phyloP scores from a whole-genome alignment of 1,139 yeast species.

The Scheffersomyces cryptocercus region DNA sequence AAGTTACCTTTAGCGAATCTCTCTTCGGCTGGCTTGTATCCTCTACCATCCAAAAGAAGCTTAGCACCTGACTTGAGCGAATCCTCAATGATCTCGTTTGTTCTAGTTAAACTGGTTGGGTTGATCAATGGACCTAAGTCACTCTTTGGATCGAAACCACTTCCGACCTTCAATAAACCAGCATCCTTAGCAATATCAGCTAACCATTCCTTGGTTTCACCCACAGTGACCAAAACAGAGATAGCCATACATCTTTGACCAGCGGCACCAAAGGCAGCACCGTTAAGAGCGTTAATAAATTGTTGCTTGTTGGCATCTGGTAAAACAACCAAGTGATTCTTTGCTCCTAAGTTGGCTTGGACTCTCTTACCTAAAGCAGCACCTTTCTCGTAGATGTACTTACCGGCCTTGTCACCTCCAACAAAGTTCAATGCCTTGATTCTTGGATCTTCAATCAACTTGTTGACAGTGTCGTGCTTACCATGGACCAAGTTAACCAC shows the following conservation, averaged over 20 bases:
- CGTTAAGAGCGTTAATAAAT: slow-evolving; percentile 66
- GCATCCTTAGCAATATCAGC: slow-evolving; percentile 62
- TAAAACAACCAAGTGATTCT: slow-evolving; percentile 71
- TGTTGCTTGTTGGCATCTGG: slow-evolving; percentile 74
- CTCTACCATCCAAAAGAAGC: slow-evolving; percentile 66
- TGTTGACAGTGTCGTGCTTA: slow-evolving; percentile 73
- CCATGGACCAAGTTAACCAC: slow-evolving; percentile 78
- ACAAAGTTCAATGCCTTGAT: slow-evolving; percentile 79
- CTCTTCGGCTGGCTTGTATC: slow-evolving; percentile 43
- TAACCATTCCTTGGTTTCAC: slow-evolving; percentile 67
- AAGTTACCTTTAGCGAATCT: slow-evolving; percentile 66
- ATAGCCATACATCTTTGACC: slow-evolving; percentile 88
- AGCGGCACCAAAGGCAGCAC: slow-evolving; percentile 85
- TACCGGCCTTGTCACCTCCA: slow-evolving; percentile 77
- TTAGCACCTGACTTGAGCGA: slow-evolving; percentile 61
- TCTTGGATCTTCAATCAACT: slow-evolving; percentile 71
- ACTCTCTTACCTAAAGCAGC: slow-evolving; percentile 73
- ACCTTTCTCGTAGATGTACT: slow-evolving; percentile 69
- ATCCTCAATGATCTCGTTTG: slow-evolving; percentile 56
- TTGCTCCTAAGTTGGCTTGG: slow-evolving; percentile 78
- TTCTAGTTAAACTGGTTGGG: slow-evolving; percentile 55
- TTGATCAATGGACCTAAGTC: slow-evolving; percentile 77
- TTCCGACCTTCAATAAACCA: slow-evolving; percentile 57
- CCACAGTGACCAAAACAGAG: slow-evolving; percentile 74
- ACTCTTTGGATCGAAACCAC: slow-evolving; percentile 62